Percentiles rank a stretch among this genome's conserved stretches.
These are phyloP conservation scores for Pelargonium nanum DNA, from an alignment of 345 rosid genomes.

Conservation along the genomic window DNA sequence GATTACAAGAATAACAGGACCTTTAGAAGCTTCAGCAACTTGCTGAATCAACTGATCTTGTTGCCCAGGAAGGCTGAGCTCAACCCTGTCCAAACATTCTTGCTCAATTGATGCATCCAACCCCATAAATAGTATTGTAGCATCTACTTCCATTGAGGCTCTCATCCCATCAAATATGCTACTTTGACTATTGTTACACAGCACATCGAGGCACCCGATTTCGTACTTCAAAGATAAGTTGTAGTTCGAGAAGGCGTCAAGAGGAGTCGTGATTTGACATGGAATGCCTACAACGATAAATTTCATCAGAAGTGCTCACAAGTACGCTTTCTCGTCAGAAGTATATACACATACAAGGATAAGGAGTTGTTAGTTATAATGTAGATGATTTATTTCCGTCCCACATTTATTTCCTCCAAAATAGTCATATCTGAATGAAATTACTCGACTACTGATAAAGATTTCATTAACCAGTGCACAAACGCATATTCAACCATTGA, in stretches of 20 bases:
- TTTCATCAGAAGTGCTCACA: too few relatives aligned
- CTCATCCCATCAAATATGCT: slow-evolving; percentile 20
- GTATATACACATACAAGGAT: too few relatives aligned
- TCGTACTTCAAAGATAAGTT: slow-evolving; percentile 18
- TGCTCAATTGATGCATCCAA: slow-evolving; percentile 39
- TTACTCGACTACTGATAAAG: too few relatives aligned
- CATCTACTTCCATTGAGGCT: slow-evolving; percentile 36
- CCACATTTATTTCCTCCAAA: too few relatives aligned
- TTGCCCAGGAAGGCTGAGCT: slow-evolving; percentile 45
- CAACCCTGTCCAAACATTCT: slow-evolving; percentile 40
- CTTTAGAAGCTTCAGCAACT: slow-evolving; percentile 30
- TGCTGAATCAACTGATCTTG: slow-evolving; percentile 39
- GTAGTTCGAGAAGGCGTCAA: slow-evolving; percentile 31
- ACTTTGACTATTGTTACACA: slow-evolving; percentile 23
- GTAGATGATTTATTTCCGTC: too few relatives aligned
- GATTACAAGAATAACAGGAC: slow-evolving; percentile 51
- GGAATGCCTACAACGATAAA: slow-evolving; percentile 24
- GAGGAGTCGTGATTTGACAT: slow-evolving; percentile 27
- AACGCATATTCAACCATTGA: too few relatives aligned
- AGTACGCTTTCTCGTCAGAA: too few relatives aligned
- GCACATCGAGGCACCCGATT: slow-evolving; percentile 37
- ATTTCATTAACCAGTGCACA: too few relatives aligned
- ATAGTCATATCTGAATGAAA: too few relatives aligned
- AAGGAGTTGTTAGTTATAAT: too few relatives aligned
- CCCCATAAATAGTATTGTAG: slow-evolving; percentile 35